Evolutionary conservation across 257 asterid species (phyloP), one percentile per base, ranked within the genome.

Genomic region (Paulownia fortunei): DNA sequence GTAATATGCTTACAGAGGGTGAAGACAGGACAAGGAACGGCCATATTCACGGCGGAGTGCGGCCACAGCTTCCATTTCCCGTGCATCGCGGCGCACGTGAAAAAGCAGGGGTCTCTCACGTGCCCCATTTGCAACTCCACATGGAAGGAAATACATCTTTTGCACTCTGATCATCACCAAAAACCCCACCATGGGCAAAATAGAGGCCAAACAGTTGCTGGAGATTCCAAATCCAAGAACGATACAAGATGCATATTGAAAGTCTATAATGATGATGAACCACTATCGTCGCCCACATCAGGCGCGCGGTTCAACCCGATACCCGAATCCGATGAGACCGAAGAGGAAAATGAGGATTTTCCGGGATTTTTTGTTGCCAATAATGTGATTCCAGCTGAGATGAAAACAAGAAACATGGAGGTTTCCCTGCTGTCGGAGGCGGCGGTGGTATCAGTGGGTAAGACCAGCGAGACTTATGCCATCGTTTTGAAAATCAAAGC

Each of bases 21-120:
- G 76, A 90, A 88, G 76, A 80, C 92, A 0, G 93, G 97, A n/a
- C 92, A 89, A 68, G 97, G 93, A 3, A 87, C 88, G 24, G 96
- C 96, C 16, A 86, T 87, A 56, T 90, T 90, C 89, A 92, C 96
- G 82, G 96, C 96, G 82, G 96, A 90, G 84, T 92, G 97, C 82
- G 83, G 88, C 72, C 93, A 92, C 82, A 82, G 86, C 81, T 92
- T 92, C 78, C 97, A 92, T 23, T 90, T 89, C 52, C 92, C 89
- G 8, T 92, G 97, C 86, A 85, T 92, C 47, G 88, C 91, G 41
- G 86, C 85, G 36, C 87, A 87, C 73, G 86, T 87, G 21, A 86
- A 80, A 68, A 87, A 87, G 61, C 87, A 88, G 71, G 83, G 79
- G 0, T 34, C 81, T 5, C 92, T 89, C 67, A 62, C 78, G 41